Conservation (phyloP, 495 filamentous ascomycete species). For the Evansstolkia leycettana region DNA sequence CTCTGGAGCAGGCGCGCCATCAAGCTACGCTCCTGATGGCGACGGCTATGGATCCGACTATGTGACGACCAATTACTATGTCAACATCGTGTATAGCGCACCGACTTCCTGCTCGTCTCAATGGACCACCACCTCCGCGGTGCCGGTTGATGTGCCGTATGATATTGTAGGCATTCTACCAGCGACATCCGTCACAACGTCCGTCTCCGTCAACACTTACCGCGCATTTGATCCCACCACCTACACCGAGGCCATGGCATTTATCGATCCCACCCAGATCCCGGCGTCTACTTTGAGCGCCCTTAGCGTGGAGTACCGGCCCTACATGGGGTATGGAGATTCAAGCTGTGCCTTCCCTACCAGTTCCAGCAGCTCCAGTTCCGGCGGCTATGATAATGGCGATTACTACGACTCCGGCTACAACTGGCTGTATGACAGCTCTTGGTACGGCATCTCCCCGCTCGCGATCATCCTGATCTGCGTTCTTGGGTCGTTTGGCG, state of each 20-base stretch:
- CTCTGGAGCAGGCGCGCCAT: background rate
- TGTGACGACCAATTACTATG: slow-evolving; percentile 12
- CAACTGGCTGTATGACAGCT: slow-evolving; percentile 9
- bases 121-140: slow-evolving; percentile 8
- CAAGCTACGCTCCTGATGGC: slow-evolving; percentile 3
- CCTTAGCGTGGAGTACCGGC: slow-evolving; percentile 8
- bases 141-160: slow-evolving; percentile 8
- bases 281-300: slow-evolving; percentile 10
- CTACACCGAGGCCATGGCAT: slow-evolving; percentile 8
- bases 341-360: slow-evolving; percentile 1
- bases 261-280: slow-evolving; percentile 11
- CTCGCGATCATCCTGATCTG: slow-evolving; percentile 18
- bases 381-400: slow-evolving; percentile 3
- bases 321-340: slow-evolving; percentile 5
- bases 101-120: slow-evolving; percentile 12
- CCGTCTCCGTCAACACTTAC: slow-evolving; percentile 9
- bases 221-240: slow-evolving; percentile 5
- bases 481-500: slow-evolving; percentile 20
- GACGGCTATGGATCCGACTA: slow-evolving; percentile 3
- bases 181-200: slow-evolving; percentile 8
- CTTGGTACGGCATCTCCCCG: slow-evolving; percentile 10
- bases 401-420: slow-evolving; percentile 7
- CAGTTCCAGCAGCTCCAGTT: slow-evolving; percentile 2
- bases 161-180: slow-evolving; percentile 5
- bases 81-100: slow-evolving; percentile 17